A percentile compares a stretch with the other conserved stretches of the same genome.
Conservation (phyloP, 2,329 filamentous ascomycete genomes). For the Claviceps pazoutovae region DNA sequence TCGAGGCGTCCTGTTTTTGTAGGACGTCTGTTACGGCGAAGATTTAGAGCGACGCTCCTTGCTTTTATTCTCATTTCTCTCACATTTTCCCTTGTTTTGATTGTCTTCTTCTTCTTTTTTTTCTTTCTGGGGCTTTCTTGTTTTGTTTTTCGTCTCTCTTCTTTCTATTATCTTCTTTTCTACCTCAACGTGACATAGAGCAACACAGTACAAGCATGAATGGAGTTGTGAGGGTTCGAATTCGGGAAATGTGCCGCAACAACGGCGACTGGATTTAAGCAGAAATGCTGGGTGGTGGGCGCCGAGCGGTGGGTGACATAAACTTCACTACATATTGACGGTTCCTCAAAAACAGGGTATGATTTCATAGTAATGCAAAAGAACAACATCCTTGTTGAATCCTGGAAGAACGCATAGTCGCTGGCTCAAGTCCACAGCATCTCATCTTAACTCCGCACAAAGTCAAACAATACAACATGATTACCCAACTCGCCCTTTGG, state of each 20-base stretch:
- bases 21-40: slow-evolving; percentile 8
- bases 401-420: background rate
- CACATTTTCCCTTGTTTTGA: background rate
- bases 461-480: background rate
- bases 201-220: too few relatives aligned
- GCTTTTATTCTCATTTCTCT: background rate
- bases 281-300: too few relatives aligned
- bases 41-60: slow-evolving; percentile 5
- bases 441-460: background rate
- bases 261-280: too few relatives aligned
- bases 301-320: too few relatives aligned
- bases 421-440: background rate
- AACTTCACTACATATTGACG: too few relatives aligned
- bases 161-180: too few relatives aligned
- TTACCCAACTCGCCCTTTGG: background rate
- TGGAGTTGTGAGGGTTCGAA: too few relatives aligned
- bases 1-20: slow-evolving; percentile 24
- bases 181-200: too few relatives aligned
- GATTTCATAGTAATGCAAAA: background rate
- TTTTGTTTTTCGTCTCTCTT: too few relatives aligned
- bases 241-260: too few relatives aligned
- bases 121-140: background rate
- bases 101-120: background rate
- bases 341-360: too few relatives aligned
- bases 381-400: background rate